phyloP scores from a whole-genome alignment of 2,329 filamentous ascomycete species.

The Plectosphaerella plurivora region DNA sequence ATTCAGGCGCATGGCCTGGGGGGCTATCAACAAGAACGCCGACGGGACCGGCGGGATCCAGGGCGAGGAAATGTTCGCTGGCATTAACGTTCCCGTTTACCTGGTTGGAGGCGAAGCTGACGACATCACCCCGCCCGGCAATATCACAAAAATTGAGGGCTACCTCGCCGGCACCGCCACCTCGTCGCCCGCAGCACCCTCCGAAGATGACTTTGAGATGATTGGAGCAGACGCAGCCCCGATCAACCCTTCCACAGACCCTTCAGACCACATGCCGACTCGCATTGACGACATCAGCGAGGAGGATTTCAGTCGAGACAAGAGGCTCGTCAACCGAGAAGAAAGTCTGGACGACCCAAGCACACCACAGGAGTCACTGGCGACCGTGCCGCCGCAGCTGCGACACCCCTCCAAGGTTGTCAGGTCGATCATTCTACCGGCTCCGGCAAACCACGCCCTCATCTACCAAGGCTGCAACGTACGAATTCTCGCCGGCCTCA shows the following conservation, averaged over 20 bases:
- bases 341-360: slow-evolving; percentile 41
- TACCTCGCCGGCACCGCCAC: slow-evolving; percentile 6
- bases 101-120: slow-evolving; percentile 77
- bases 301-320: slow-evolving; percentile 28
- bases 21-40: slow-evolving; percentile 57
- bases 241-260: slow-evolving; percentile 29
- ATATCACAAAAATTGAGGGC: slow-evolving; percentile 62
- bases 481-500: slow-evolving; percentile 72
- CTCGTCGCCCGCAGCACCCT: slow-evolving; percentile 5
- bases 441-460: slow-evolving; percentile 77
- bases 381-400: slow-evolving; percentile 40
- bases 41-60: slow-evolving; percentile 60
- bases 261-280: slow-evolving; percentile 25
- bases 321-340: slow-evolving; percentile 17
- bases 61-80: slow-evolving; percentile 66
- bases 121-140: slow-evolving; percentile 65
- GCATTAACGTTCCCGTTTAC: slow-evolving; percentile 68
- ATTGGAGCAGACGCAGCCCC: slow-evolving; percentile 47
- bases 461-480: slow-evolving; percentile 75
- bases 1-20: slow-evolving; percentile 76
- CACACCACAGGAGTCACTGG: slow-evolving; percentile 36
- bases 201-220: slow-evolving; percentile 19
- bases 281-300: slow-evolving; percentile 32
- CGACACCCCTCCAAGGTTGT: slow-evolving; percentile 50
- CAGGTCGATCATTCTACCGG: slow-evolving; percentile 65